Evolutionary conservation across 2,329 filamentous ascomycete species (phyloP), one percentile per base, ranked within the genome.

Genomic region (Phoma sp.): DNA sequence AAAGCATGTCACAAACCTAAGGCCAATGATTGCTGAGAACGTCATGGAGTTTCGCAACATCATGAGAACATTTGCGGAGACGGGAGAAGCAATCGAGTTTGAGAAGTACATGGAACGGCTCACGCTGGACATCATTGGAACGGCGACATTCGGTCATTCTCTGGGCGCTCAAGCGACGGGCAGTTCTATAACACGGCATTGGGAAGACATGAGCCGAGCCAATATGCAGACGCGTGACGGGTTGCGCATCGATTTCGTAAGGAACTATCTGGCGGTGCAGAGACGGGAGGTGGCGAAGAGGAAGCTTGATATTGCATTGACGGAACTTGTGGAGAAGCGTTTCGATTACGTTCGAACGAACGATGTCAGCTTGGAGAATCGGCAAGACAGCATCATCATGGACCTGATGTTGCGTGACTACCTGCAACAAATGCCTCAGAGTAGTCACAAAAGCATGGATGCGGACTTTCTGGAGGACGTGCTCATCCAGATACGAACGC

Each of bases 401-500:
- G 76, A 68, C 37, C 56, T 71, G 6, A 60, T 71, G 2, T 42
- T 73, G 14, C 63, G 68, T 60, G 64, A 74, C 57, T 56, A 68
- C 53, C 26, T 69, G 17, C 45, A 60, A 54, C 53, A 65, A 45
- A 51, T 25, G 28, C 62, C 28, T 37, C 63, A 55, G 12, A 53
- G 9, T 7, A 15, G 18, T 9, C 40, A 38, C 15, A 42, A 38
- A 2, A 56, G 40, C 56, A 68, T 32, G 30, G 74, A 78, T 43
- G 50, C 65, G 1, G 62, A 67, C 4, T 78, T 78, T 59, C 63
- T 74, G 20, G 46, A 66, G 25, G 66, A 68, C 11, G 73, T 73
- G 1, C 62, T 77, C 30, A 72, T 74, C 1, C 66, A 72, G 7
- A 59, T 74, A 47, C 78, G 76, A 57, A 73, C 73, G 1, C 74